Base-by-base conservation (phyloP, 371 early-diverging fungal species). In the Zancudomyces culisetae region DNA sequence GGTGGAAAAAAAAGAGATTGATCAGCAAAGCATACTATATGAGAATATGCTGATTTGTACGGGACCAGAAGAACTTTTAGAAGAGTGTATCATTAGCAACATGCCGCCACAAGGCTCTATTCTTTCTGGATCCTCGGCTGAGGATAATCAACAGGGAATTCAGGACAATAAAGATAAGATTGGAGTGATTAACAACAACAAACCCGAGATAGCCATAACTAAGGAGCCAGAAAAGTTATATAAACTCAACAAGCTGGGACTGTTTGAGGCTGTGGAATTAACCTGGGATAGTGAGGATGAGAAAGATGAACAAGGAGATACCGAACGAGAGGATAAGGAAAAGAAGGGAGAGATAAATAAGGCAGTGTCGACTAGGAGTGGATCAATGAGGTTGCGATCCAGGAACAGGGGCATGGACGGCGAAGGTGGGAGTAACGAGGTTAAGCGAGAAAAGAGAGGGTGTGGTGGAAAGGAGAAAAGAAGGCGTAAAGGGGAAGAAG, bases 201-300 rank as follows among this genome's bases (percentile, higher is more conserved):
- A 15, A 15, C 35, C 35, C 6, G 35, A 35, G 35, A 35, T 35
- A 35, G 6, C 35, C 15, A 10, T 35, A 35, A 6, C 6, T 6
- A 35, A 35, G 15, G 35, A 35, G 15, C 6, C 10, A 6, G 35
- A 6, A 35, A 35, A 59, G 12, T 45, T 63, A 6, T 63, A 63
- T 27, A 58, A 43, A 28, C 56, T 58, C 21, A 21, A 62, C 56
- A 46, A 26, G 19, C 49, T 63, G 24, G 55, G 60, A 0, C n/a
- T 63, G 23, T 63, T 63, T 43, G 35, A 35, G 15, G 35, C 35
- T 6, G 35, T 15, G 15, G 63, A 63, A 20, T 46, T 55, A 8
- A 27, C 60, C 1, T n/a, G n/a, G n/a, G n/a, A n/a, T n/a, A n/a
- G n/a, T n/a, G n/a, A n/a, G n/a, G n/a, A n/a, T n/a, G n/a, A n/a